Evolutionary conservation across 257 asterid species (phyloP).

Genomic region (Solanum medicagineum): DNA sequence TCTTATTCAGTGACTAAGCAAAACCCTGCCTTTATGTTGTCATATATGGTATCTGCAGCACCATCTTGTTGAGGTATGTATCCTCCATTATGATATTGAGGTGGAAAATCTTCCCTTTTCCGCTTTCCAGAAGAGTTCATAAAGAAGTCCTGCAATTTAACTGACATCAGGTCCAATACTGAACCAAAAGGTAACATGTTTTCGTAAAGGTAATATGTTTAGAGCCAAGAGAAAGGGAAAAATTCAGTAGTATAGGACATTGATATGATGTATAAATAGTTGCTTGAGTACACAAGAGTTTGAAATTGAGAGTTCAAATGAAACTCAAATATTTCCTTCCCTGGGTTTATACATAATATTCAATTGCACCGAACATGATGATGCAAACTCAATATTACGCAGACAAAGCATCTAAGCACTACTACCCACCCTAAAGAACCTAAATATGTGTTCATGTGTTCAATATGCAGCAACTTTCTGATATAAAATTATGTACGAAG

Average conservation of each 20-base stretch:
- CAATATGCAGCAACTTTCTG: not conserved
- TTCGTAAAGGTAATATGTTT: not conserved
- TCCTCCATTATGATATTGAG: conserved; percentile 60
- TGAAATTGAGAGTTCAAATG: not conserved
- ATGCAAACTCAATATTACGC: not conserved
- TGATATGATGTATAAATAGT: not conserved
- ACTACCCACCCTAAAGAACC: not conserved
- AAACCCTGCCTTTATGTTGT: conserved; percentile 34
- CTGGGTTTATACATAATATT: not conserved
- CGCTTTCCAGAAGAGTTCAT: conserved; percentile 60
- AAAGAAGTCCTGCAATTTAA: conserved; percentile 65
- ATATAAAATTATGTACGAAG: not conserved
- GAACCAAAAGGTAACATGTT: not conserved
- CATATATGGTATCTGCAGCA: conserved; percentile 45
- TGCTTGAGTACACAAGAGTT: not conserved
- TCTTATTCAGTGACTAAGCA: not conserved
- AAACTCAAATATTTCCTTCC: not conserved
- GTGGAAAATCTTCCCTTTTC: conserved; percentile 64
- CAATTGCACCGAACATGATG: not conserved
- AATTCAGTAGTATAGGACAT: not conserved
- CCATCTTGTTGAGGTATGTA: conserved; percentile 98
- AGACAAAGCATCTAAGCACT: not conserved
- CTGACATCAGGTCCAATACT: not conserved
- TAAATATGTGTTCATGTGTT: not conserved
- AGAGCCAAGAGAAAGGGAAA: not conserved